Evolutionary conservation across 257 asterid genomes (phyloP).

Genomic region (Lithospermum erythrorhizon): DNA sequence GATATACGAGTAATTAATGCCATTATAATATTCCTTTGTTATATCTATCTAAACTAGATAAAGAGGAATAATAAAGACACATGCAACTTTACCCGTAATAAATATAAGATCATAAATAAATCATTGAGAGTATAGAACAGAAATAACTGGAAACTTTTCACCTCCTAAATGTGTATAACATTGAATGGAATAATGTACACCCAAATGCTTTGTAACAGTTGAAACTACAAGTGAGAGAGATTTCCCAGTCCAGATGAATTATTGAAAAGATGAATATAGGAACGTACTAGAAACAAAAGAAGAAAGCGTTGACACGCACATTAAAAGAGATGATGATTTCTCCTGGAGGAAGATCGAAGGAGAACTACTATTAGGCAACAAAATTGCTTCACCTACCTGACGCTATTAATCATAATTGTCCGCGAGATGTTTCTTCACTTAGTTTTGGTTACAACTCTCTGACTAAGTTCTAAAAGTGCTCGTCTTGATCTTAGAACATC

Average conservation of each 20-base stretch:
- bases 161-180: too few relatives aligned
- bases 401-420: background rate
- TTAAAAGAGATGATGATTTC: background rate
- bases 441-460: slow-evolving; percentile 71
- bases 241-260: background rate
- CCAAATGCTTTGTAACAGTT: too few relatives aligned
- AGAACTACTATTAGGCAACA: slow-evolving; percentile 7
- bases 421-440: slow-evolving; percentile 19
- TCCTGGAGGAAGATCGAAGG: background rate
- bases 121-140: too few relatives aligned
- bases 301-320: background rate
- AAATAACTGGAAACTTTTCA: too few relatives aligned
- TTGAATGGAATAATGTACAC: too few relatives aligned
- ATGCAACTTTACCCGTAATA: too few relatives aligned
- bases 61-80: too few relatives aligned
- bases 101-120: too few relatives aligned
- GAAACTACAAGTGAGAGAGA: background rate
- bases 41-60: too few relatives aligned
- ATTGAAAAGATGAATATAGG: background rate
- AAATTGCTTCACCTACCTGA: slow-evolving; percentile 9
- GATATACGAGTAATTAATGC: too few relatives aligned
- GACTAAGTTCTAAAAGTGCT: slow-evolving; percentile 73
- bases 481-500: slow-evolving; percentile 69
- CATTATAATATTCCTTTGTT: too few relatives aligned
- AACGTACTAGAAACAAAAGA: too few relatives aligned